Evolutionary conservation across 768 basidiomycete species (phyloP).

Genomic region (Daedaleopsis nitida): DNA sequence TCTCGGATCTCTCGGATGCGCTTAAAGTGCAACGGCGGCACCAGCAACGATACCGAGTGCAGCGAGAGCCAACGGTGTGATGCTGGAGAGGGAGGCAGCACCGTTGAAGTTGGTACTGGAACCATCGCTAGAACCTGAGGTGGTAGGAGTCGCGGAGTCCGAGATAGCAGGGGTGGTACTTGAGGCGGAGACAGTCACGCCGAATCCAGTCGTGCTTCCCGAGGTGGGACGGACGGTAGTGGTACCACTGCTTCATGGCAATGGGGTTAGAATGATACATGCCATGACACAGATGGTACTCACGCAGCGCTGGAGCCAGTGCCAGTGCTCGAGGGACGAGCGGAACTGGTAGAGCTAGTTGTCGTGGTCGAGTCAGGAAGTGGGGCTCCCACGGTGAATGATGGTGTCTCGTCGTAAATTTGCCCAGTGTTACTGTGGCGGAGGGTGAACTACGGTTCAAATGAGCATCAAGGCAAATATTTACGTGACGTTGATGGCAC

Average conservation of each 20-base stretch:
- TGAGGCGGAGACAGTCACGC: conserved; percentile 19
- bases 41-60: conserved; percentile 52
- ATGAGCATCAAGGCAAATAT: not conserved
- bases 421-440: conserved; percentile 43
- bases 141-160: conserved; percentile 25
- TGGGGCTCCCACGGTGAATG: conserved; percentile 44
- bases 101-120: conserved; percentile 29
- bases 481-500: conserved; percentile 47
- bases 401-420: conserved; percentile 40
- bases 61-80: conserved; percentile 34
- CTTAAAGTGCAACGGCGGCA: conserved; percentile 46
- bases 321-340: conserved; percentile 19
- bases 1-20: not conserved
- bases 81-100: conserved; percentile 29
- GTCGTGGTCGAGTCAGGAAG: conserved; percentile 21
- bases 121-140: conserved; percentile 31
- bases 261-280: not conserved
- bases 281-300: not conserved
- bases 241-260: not conserved
- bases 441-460: not conserved
- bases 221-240: not conserved
- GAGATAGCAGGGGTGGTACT: conserved; percentile 15
- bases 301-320: conserved; percentile 20
- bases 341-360: not conserved
- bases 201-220: conserved; percentile 20